Evolutionary conservation across 139 green algal species (phyloP).

Genomic region (Coccomyxa sp.): DNA sequence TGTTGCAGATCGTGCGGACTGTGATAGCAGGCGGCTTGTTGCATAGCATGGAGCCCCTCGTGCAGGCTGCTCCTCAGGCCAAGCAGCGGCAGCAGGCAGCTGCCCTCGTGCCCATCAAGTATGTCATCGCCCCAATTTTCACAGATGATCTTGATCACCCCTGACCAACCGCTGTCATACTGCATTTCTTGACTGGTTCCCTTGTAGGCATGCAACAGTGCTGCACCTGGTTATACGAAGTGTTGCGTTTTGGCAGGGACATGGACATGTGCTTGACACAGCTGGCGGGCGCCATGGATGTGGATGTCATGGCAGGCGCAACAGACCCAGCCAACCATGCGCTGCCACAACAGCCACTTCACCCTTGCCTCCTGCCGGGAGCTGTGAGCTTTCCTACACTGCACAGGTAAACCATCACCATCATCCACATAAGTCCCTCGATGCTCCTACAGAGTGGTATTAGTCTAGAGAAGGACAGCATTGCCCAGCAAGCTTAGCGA

Average conservation of each 20-base stretch:
- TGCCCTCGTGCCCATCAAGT: constrained; percentile 47
- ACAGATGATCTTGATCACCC: not conserved
- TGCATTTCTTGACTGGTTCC: too few relatives aligned
- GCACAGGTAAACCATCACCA: constrained; percentile 3
- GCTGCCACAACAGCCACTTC: constrained; percentile 95
- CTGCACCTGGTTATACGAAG: not conserved
- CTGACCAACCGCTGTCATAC: too few relatives aligned
- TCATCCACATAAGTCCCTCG: not conserved
- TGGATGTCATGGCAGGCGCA: constrained; percentile 94
- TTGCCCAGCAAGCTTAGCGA: too few relatives aligned
- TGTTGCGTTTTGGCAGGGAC: constrained; percentile 42
- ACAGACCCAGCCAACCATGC: constrained; percentile 86
- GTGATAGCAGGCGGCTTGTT: constrained; percentile 70
- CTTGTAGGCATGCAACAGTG: not conserved
- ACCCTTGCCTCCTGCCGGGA: constrained; percentile 78
- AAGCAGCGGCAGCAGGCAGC: constrained; percentile 50
- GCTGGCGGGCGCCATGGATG: constrained; percentile 67
- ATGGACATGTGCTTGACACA: constrained; percentile 65
- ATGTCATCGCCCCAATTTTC: not conserved
- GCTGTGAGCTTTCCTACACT: constrained; percentile 46
- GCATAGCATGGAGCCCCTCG: constrained; percentile 44
- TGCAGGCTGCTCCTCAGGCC: constrained; percentile 42
- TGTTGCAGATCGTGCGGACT: constrained; percentile 54
- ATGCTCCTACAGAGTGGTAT: not conserved
- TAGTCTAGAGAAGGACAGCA: too few relatives aligned